These are phyloP conservation scores for Plasmodium gonderi DNA, from an alignment of 169 alveolate species.

Conservation along the genomic window DNA sequence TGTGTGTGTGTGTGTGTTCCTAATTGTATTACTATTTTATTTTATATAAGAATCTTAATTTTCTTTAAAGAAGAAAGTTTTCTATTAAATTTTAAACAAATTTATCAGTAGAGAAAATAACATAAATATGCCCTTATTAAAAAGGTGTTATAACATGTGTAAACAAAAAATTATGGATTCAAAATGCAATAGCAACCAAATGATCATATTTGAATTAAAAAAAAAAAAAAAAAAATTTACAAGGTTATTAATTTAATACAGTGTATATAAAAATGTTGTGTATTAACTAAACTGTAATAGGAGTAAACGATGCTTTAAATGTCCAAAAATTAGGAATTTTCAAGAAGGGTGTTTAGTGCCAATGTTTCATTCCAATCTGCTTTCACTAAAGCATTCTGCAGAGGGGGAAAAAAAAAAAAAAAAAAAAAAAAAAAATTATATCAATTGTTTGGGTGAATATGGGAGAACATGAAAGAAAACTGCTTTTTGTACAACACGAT, in stretches of 20 bases:
- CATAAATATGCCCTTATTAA: conserved; percentile 4
- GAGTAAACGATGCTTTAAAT: neutral
- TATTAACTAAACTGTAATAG: neutral
- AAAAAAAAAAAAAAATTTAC: conserved; percentile 23
- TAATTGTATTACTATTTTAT: neutral
- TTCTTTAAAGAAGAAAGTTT: conserved; percentile 25
- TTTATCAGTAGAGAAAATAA: conserved; percentile 3
- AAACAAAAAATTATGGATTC: conserved; percentile 58
- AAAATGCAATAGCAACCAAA: conserved; percentile 48
- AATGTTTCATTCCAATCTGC: conserved; percentile 90
- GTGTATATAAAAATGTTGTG: neutral
- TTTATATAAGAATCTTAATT: neutral
- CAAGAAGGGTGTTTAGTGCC: conserved; percentile 88
- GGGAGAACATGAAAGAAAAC: too few species aligned
- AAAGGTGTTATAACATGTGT: conserved; percentile 19
- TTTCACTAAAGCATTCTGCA: conserved; percentile 82
- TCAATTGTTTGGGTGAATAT: neutral
- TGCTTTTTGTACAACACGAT: neutral
- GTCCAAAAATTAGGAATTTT: conserved; percentile 45
- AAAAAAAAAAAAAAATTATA: neutral
- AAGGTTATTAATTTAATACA: conserved; percentile 10
- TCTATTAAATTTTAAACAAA: conserved; percentile 6
- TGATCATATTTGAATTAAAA: conserved; percentile 26
- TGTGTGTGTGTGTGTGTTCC: neutral
- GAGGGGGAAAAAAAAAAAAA: conserved; percentile 16